phyloP scores from a whole-genome alignment of 495 filamentous ascomycete species.

The Clohesyomyces aquaticus region DNA sequence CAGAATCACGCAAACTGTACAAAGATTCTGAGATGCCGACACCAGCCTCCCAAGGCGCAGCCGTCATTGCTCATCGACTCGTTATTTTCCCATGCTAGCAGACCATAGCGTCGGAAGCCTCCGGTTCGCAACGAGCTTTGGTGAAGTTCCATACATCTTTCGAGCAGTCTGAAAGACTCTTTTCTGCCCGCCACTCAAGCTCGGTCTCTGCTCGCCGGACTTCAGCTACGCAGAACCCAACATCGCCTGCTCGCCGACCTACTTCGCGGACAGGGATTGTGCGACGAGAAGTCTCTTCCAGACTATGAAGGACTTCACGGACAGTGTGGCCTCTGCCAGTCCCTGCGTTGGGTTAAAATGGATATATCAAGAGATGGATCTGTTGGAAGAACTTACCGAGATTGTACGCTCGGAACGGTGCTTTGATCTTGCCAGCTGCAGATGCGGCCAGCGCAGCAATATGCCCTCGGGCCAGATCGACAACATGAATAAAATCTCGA shows the following conservation, averaged over 20 bases:
- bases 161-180: slow-evolving; percentile 42
- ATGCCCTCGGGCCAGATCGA: slow-evolving; percentile 69
- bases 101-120: slow-evolving; percentile 12
- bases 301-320: slow-evolving; percentile 43
- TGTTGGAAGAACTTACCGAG: slow-evolving; percentile 36
- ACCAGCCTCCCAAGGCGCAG: neutral
- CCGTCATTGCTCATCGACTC: neutral
- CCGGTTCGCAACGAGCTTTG: slow-evolving; percentile 25
- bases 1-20: slow-evolving; percentile 20
- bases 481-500: slow-evolving; percentile 64
- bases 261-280: slow-evolving; percentile 40
- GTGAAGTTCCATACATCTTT: slow-evolving; percentile 44
- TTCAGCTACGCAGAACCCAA: slow-evolving; percentile 46
- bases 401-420: slow-evolving; percentile 46
- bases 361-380: slow-evolving; percentile 1
- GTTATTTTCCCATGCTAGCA: slow-evolving; percentile 17
- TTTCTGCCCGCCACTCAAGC: slow-evolving; percentile 43
- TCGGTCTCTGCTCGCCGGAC: slow-evolving; percentile 42
- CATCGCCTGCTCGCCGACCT: slow-evolving; percentile 44
- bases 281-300: slow-evolving; percentile 38
- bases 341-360: slow-evolving; percentile 28
- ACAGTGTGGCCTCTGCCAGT: slow-evolving; percentile 47
- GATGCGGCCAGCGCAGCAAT: slow-evolving; percentile 56
- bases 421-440: slow-evolving; percentile 23
- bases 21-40: slow-evolving; percentile 17